Conservation (phyloP, 2,329 filamentous ascomycete species). For the Emergomyces pasteurianus region DNA sequence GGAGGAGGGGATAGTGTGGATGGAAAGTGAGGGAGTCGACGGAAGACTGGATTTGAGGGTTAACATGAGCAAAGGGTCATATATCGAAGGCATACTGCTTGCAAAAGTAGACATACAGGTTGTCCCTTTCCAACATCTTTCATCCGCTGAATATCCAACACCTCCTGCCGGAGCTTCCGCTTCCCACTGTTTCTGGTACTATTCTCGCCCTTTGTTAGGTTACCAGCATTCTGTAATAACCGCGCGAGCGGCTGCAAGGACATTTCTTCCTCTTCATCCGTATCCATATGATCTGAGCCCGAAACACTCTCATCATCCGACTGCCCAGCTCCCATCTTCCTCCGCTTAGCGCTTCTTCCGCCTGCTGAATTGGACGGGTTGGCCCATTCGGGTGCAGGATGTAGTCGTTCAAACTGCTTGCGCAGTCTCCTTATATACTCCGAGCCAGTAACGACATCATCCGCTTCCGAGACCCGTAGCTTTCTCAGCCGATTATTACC, state of each 20-base stretch:
- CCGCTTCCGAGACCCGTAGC: constrained; percentile 63
- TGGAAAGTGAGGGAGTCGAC: constrained; percentile 83
- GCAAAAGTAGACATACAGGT: constrained; percentile 37
- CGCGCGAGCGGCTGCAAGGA: constrained; percentile 65
- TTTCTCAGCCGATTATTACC: constrained; percentile 67
- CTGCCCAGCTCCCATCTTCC: constrained; percentile 22
- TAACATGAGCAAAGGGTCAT: neutral
- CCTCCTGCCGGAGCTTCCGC: constrained; percentile 70
- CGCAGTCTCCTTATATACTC: constrained; percentile 75
- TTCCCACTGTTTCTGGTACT: constrained; percentile 43
- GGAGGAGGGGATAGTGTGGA: constrained; percentile 71
- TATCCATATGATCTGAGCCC: constrained; percentile 44
- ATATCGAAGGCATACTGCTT: neutral
- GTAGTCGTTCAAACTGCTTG: constrained; percentile 56
- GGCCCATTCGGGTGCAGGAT: constrained; percentile 53
- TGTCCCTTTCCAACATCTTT: constrained; percentile 74
- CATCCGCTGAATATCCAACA: constrained; percentile 78
- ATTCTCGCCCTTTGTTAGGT: constrained; percentile 43
- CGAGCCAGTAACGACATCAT: constrained; percentile 74
- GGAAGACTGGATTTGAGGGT: constrained; percentile 40
- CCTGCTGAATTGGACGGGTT: constrained; percentile 31
- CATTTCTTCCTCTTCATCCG: constrained; percentile 47
- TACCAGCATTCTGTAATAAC: constrained; percentile 63
- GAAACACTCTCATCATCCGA: constrained; percentile 22
- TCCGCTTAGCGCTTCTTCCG: constrained; percentile 36